Base-by-base conservation (phyloP, 306 rosid species). In the Sindora glabra region DNA sequence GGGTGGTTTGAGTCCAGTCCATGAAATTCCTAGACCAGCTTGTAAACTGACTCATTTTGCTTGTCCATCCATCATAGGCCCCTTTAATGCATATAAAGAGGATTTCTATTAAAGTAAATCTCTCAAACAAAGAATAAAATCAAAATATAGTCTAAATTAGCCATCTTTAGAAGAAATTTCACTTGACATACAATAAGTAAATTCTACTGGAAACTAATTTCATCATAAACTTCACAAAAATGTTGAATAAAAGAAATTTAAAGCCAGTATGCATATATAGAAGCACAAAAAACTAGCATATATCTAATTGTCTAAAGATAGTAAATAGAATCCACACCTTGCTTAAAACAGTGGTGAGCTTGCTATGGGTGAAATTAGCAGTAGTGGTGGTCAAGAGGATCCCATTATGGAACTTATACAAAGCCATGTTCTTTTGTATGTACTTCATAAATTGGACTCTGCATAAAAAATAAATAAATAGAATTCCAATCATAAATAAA, bases 391-490 rank as follows among this genome's bases (percentile, higher is more conserved):
- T 84, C 57, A 88, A 51, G 10, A 92, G 92, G 47, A 84, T 84
- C 34, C 89, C 94, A 32, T 82, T 88, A 11, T 89, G 89, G 65
- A 84, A 88, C 49, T 88, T 87, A 68, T 88, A 88, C 32, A 84
- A 30, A 5, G 89, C 71, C 58, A 83, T 91, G 68, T 87, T 87
- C 64, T 87, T 87, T 72, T 83, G 91, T 3, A 87, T 77, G 39
- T 79, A 87, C 82, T 88, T 89, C 1, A 89, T 88, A 52, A 88
- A 84, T 41, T 85, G 94, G 78, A 85, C 94, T 86, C 95, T 84
- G 66, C 33, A 55, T 27, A 39, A 26, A 8, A 61, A 11, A 6
- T 5, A 15, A 32, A 53, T 16, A 9, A 15, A 26, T 11, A 16
- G 26, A 34, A 19, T 8, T 15, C 32, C 12, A 0, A 36, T 26